Evolutionary conservation across 1,139 yeast genomes (phyloP).

Genomic region (Starmera stellimalicola): DNA sequence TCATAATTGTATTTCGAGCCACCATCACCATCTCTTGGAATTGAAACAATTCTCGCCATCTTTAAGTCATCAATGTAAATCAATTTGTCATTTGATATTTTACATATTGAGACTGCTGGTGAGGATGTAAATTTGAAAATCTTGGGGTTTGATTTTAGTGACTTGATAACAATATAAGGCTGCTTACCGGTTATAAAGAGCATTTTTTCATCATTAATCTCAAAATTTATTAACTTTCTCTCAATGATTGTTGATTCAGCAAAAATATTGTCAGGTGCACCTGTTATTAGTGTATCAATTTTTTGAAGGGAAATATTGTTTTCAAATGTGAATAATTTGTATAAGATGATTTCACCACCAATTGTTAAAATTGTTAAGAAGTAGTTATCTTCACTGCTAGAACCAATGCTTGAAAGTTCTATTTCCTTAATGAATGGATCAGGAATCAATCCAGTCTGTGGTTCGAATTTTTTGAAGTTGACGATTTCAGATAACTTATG

Average conservation of each 20-base stretch:
- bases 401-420: conserved; percentile 59
- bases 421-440: conserved; percentile 73
- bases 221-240: conserved; percentile 54
- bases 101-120: conserved; percentile 55
- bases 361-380: conserved; percentile 62
- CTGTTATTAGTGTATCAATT: conserved; percentile 38
- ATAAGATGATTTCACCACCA: conserved; percentile 70
- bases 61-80: conserved; percentile 66
- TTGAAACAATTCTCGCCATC: conserved; percentile 62
- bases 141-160: conserved; percentile 55
- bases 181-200: conserved; percentile 69
- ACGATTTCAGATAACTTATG: conserved; percentile 48
- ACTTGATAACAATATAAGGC: conserved; percentile 61
- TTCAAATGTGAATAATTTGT: conserved; percentile 39
- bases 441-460: conserved; percentile 47
- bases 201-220: conserved; percentile 47
- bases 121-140: conserved; percentile 59
- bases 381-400: conserved; percentile 37
- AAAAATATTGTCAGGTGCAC: conserved; percentile 73
- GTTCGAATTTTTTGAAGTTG: conserved; percentile 46
- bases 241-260: conserved; percentile 61
- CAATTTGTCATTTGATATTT: conserved; percentile 33
- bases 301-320: conserved; percentile 39
- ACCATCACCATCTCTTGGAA: conserved; percentile 28
- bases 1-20: conserved; percentile 38